Evolutionary conservation across 176 grass and related monocot species (phyloP), one percentile per base, ranked within the genome.

Genomic region (Typha latifolia): DNA sequence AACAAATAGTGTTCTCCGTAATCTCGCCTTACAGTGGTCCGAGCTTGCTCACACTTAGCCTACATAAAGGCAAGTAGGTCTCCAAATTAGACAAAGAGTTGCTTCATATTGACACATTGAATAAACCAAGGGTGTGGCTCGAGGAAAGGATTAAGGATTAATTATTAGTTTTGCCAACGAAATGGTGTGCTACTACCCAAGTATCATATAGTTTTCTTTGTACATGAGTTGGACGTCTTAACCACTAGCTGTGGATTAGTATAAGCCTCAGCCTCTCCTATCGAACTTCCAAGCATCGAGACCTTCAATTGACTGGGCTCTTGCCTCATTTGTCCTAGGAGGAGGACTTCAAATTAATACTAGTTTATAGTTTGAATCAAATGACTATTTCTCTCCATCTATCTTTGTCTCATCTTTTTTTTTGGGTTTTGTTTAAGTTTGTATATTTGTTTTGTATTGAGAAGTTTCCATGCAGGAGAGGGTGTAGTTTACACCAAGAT

Each of bases 391-490:
- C 37, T 10, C 37, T 9, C 9, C 9, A 43, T 8, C 37, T 10
- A 43, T 43, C 34, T 43, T 43, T 9, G 34, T 43, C 34, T 57
- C 5, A 19, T n/a, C 15, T n/a, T 59, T 0, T 57, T 56, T 56
- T n/a, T n/a, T n/a, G n/a, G 5, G 12, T 16, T 56, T 19, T 56
- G 14, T 15, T 56, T 56, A n/a, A n/a, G 51, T 59, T 59, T 59
- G 0, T 11, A 19, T 57, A 4, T 55, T 18, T 7, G 14, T 18
- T 18, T 55, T 55, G 4, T 5, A 55, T 10, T 59, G 53, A 43
- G n/a, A 59, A 59, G n/a, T 59, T 59, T 59, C 18, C 53, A 59
- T 59, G 53, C 20, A 19, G 11, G 53, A 59, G 53, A 59, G 53
- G 20, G 18, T 3, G 3, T 29, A 29, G 27, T 29, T 29, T 29